Percentiles rank a stretch among this genome's conserved stretches.
Conservation (phyloP, 1,284 basidiomycete species). For the Wallemia ichthyophaga region DNA sequence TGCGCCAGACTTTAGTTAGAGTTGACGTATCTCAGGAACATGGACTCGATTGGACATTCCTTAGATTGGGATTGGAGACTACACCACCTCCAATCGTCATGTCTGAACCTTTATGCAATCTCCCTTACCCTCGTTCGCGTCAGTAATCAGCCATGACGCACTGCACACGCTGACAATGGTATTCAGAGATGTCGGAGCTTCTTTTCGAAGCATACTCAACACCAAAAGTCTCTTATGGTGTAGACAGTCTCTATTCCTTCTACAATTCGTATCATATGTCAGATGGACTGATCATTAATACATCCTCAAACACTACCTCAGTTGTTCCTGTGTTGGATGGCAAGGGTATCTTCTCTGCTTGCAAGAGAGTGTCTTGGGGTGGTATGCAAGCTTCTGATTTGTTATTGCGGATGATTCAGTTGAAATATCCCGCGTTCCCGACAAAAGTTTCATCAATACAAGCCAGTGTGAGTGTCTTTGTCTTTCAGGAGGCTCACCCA, state of each 20-base stretch:
- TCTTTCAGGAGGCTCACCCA: conserved; percentile 21
- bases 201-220: conserved; percentile 83
- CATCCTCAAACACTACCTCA: conserved; percentile 56
- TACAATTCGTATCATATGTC: conserved; percentile 17
- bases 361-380: conserved; percentile 63
- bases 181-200: conserved; percentile 65
- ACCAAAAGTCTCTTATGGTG: conserved; percentile 57
- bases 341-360: conserved; percentile 39
- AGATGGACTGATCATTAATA: conserved; percentile 54
- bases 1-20: not conserved
- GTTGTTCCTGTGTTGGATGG: conserved; percentile 58
- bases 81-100: conserved; percentile 1
- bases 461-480: conserved; percentile 18
- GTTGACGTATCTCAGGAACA: conserved; percentile 40
- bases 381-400: conserved; percentile 68
- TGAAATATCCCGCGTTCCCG: conserved; percentile 79
- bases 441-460: conserved; percentile 23
- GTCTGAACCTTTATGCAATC: not conserved
- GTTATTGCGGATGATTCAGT: conserved; percentile 64
- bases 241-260: conserved; percentile 82
- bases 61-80: conserved; percentile 46
- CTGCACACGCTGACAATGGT: not conserved
- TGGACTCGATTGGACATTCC: conserved; percentile 70
- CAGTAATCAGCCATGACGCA: conserved; percentile 3
- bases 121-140: conserved; percentile 4